Evolutionary conservation across 768 basidiomycete species (phyloP).

Genomic region (Hypsizygus marmoreus): DNA sequence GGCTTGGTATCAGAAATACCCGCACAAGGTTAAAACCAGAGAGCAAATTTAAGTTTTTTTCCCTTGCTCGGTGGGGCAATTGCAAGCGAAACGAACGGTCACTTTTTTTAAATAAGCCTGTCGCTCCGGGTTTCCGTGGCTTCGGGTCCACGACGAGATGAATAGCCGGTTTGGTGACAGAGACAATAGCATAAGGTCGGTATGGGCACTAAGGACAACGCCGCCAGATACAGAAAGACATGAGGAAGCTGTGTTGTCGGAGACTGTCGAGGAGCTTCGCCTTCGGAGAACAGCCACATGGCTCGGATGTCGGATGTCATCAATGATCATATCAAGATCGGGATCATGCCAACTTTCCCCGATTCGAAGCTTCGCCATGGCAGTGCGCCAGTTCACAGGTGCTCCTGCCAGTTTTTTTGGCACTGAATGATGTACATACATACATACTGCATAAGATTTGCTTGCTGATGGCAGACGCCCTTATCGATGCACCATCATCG

Average conservation of each 20-base stretch:
- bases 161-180: neutral
- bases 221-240: constrained; percentile 6
- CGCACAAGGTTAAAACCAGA: neutral
- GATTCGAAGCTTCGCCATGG: constrained; percentile 7
- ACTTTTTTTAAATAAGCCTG: too few species aligned
- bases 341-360: constrained; percentile 8
- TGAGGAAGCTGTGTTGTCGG: constrained; percentile 18
- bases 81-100: too few species aligned
- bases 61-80: too few species aligned
- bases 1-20: neutral
- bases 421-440: constrained; percentile 8
- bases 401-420: constrained; percentile 3
- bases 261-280: constrained; percentile 8
- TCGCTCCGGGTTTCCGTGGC: too few species aligned
- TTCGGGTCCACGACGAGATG: too few species aligned
- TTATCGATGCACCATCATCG: too few species aligned
- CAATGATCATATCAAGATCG: constrained; percentile 17
- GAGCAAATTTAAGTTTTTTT: too few species aligned
- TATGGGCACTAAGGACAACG: constrained; percentile 5
- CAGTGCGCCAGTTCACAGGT: constrained; percentile 1
- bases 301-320: constrained; percentile 12
- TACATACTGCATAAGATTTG: too few species aligned
- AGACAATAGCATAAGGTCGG: constrained; percentile 7
- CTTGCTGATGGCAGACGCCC: too few species aligned
- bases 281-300: constrained; percentile 16